Evolutionary conservation across 73 alveolate species (phyloP).

Genomic region (Stentor roeselii): DNA sequence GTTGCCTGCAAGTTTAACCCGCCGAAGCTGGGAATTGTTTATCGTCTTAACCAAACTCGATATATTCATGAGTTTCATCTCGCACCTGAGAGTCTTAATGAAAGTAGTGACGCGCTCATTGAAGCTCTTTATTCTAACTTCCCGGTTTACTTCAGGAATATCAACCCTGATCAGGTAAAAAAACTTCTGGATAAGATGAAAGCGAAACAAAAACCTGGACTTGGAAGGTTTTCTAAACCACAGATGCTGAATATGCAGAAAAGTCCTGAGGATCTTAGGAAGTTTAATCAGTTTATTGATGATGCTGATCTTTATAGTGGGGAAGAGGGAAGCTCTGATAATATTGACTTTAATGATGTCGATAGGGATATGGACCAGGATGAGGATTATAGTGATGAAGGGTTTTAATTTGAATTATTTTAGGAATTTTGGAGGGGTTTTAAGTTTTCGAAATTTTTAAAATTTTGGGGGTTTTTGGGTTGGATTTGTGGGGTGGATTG

Average conservation of each 20-base stretch:
- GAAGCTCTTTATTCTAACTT: background rate
- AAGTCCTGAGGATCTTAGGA: background rate
- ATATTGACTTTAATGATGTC: background rate
- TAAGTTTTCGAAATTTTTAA: too few relatives aligned
- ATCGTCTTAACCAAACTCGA: background rate
- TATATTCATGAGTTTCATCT: background rate
- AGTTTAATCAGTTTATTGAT: slow-evolving; percentile 14
- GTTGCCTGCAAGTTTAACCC: slow-evolving; percentile 24
- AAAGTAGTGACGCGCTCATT: background rate
- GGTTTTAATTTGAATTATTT: too few relatives aligned
- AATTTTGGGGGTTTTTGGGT: too few relatives aligned
- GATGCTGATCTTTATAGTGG: slow-evolving; percentile 16
- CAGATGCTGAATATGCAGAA: slow-evolving; percentile 24
- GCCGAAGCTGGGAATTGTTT: slow-evolving; percentile 1
- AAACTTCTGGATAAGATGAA: background rate
- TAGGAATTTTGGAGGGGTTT: too few relatives aligned
- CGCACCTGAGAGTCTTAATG: background rate
- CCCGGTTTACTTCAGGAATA: background rate
- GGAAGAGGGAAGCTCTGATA: background rate
- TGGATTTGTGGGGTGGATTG: too few relatives aligned
- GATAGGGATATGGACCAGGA: background rate
- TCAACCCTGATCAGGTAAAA: background rate
- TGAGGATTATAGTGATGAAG: background rate
- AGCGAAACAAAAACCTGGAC: background rate
- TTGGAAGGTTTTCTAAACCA: background rate